Evolutionary conservation across 1,284 basidiomycete species (phyloP).

Genomic region (Trichosporon coremiiforme): DNA sequence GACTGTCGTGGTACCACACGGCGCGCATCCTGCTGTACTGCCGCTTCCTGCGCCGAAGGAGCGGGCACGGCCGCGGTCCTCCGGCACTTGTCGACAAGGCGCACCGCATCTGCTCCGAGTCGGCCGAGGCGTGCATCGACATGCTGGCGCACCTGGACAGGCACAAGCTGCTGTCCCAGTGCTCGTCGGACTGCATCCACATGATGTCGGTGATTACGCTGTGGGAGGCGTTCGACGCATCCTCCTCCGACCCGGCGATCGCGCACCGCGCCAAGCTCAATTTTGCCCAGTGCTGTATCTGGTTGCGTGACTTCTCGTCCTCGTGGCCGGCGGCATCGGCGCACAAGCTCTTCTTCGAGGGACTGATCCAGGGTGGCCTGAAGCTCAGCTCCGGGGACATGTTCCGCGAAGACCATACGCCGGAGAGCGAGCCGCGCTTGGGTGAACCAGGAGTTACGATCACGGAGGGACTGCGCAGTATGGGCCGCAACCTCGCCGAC

Average conservation of each 20-base stretch:
- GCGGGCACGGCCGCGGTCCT: slow-evolving; percentile 14
- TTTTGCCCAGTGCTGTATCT: slow-evolving; percentile 52
- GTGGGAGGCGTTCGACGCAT: slow-evolving; percentile 43
- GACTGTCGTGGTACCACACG: slow-evolving; percentile 50
- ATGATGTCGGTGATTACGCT: slow-evolving; percentile 48
- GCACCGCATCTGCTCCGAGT: slow-evolving; percentile 44
- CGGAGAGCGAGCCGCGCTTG: slow-evolving; percentile 15
- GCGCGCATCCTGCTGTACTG: slow-evolving; percentile 48
- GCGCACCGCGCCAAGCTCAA: slow-evolving; percentile 44
- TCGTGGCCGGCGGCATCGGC: slow-evolving; percentile 51
- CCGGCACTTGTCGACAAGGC: slow-evolving; percentile 30
- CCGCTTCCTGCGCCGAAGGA: slow-evolving; percentile 41
- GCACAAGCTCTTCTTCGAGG: slow-evolving; percentile 53
- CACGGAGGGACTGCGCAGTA: slow-evolving; percentile 32
- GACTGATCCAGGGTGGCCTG: slow-evolving; percentile 48
- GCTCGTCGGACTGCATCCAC: slow-evolving; percentile 52
- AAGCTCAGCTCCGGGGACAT: slow-evolving; percentile 30
- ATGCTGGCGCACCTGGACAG: slow-evolving; percentile 44
- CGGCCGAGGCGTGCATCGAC: slow-evolving; percentile 44
- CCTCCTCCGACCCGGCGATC: slow-evolving; percentile 31
- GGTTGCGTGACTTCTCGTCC: slow-evolving; percentile 47
- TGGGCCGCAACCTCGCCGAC: slow-evolving; percentile 32
- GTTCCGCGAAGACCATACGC: slow-evolving; percentile 20
- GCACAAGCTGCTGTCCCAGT: slow-evolving; percentile 41
- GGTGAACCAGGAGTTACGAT: slow-evolving; percentile 20